Percentiles rank a stretch among this genome's conserved stretches.
phyloP scores from a whole-genome alignment of 768 basidiomycete genomes.

The Pleurotus cornucopiae region DNA sequence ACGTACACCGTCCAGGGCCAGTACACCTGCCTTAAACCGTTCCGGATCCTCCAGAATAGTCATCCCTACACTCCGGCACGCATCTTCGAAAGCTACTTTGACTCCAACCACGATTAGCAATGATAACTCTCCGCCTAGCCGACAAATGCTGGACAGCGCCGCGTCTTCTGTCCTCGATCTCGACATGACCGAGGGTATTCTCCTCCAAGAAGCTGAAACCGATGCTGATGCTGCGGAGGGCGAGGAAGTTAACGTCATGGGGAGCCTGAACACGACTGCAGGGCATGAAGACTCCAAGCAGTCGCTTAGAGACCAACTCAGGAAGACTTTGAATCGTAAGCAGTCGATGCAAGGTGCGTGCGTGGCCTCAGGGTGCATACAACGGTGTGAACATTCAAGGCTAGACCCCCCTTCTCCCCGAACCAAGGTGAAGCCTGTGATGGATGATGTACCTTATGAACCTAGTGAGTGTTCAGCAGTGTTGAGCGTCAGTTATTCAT shows the following conservation, averaged over 20 bases:
- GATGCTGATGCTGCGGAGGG: conserved; percentile 52
- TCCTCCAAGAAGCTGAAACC: conserved; percentile 66
- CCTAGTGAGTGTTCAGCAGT: conserved; percentile 20
- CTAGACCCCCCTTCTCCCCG: conserved; percentile 27
- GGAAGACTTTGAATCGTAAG: conserved; percentile 57
- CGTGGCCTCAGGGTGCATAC: not conserved
- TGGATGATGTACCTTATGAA: conserved; percentile 35
- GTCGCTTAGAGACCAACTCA: conserved; percentile 64
- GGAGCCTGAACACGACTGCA: conserved; percentile 34
- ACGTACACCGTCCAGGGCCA: conserved; percentile 24
- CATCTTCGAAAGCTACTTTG: conserved; percentile 20
- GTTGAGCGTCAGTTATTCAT: conserved; percentile 11
- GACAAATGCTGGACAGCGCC: conserved; percentile 50
- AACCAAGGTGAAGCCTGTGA: conserved; percentile 24
- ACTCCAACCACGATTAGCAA: conserved; percentile 18
- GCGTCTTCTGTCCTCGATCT: conserved; percentile 69
- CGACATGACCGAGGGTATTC: conserved; percentile 63
- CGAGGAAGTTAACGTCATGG: conserved; percentile 49
- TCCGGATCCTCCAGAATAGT: conserved; percentile 50
- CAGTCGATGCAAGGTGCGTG: conserved; percentile 44
- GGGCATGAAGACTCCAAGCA: conserved; percentile 59
- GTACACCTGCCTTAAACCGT: conserved; percentile 22
- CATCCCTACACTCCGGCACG: conserved; percentile 45
- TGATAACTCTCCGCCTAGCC: conserved; percentile 19
- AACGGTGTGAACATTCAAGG: no score